Conservation (phyloP, 768 basidiomycete genomes). For the Leccinum arenicola region DNA sequence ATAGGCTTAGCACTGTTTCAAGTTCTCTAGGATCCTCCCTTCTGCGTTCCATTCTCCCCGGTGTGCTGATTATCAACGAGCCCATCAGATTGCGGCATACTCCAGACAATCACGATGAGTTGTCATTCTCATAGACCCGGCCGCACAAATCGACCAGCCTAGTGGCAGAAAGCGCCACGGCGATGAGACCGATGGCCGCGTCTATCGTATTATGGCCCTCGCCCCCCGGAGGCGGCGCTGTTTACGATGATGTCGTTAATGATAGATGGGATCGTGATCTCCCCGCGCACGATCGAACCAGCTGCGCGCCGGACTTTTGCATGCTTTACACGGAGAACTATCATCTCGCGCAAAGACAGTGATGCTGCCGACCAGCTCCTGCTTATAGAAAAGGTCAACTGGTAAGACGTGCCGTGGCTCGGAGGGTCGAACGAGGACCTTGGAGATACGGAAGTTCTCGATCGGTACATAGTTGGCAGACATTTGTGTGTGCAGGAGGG, state of each 20-base stretch:
- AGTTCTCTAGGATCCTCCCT: not conserved
- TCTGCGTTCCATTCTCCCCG: not conserved
- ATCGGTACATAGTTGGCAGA: slow-evolving; percentile 17
- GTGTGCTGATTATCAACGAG: not conserved
- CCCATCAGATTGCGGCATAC: not conserved
- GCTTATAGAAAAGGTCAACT: too few species aligned
- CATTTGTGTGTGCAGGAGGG: slow-evolving; percentile 13
- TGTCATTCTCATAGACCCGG: not conserved
- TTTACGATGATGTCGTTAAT: slow-evolving; percentile 12
- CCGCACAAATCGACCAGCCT: slow-evolving; percentile 16
- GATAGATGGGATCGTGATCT: slow-evolving; percentile 10
- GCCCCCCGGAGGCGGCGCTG: not conserved
- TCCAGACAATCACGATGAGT: not conserved
- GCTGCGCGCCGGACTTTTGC: too few species aligned
- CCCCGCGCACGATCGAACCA: too few species aligned
- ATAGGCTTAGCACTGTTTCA: too few species aligned
- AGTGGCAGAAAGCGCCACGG: slow-evolving; percentile 11
- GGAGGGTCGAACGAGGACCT: too few species aligned
- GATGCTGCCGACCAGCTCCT: too few species aligned
- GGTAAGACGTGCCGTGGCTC: too few species aligned
- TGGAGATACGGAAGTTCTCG: slow-evolving; percentile 8
- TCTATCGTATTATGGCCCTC: slow-evolving; percentile 10
- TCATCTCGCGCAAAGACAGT: too few species aligned
- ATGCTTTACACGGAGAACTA: too few species aligned
- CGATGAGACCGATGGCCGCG: slow-evolving; percentile 9